Evolutionary conservation across 2,329 filamentous ascomycete genomes (phyloP).

Genomic region (Pseudocercospora vitis): DNA sequence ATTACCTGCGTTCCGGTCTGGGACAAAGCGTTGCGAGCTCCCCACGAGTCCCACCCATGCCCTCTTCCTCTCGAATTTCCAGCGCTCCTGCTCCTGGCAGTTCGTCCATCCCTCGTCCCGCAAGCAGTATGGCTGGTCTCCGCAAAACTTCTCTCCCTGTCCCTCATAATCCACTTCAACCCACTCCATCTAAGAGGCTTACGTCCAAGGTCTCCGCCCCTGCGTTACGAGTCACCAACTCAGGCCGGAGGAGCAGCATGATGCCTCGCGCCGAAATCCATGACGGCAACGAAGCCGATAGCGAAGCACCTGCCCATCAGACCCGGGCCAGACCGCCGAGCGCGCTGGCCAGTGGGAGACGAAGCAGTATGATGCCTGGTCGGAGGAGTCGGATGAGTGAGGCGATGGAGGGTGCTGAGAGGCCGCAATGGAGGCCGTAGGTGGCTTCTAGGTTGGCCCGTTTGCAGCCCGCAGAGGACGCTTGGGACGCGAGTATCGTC

Average conservation of each 20-base stretch:
- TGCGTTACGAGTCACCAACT: constrained; percentile 21
- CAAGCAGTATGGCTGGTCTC: constrained; percentile 17
- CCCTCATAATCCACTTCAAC: constrained; percentile 2
- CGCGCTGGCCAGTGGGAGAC: constrained; percentile 23
- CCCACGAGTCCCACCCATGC: constrained; percentile 10
- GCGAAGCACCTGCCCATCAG: constrained; percentile 28
- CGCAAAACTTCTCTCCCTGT: constrained; percentile 31
- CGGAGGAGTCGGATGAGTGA: constrained; percentile 25
- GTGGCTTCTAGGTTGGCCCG: background rate
- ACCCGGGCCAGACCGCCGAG: constrained; percentile 25
- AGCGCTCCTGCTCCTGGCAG: constrained; percentile 16
- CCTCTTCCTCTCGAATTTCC: constrained; percentile 11
- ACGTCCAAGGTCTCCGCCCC: constrained; percentile 24
- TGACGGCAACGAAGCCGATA: constrained; percentile 34
- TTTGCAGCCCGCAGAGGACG: no score
- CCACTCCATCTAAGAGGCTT: constrained; percentile 9
- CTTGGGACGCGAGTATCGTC: no score
- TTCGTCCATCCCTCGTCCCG: constrained; percentile 26
- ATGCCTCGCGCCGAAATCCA: constrained; percentile 19
- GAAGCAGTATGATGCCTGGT: constrained; percentile 25
- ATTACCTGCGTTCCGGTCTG: constrained; percentile 29
- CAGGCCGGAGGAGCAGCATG: constrained; percentile 28
- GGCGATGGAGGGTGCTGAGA: constrained; percentile 6
- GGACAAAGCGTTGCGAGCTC: constrained; percentile 18
- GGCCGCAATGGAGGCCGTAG: constrained; percentile 28